Evolutionary conservation across 2,329 filamentous ascomycete species (phyloP), one percentile per base, ranked within the genome.

Genomic region (Diplocarpon rosae): DNA sequence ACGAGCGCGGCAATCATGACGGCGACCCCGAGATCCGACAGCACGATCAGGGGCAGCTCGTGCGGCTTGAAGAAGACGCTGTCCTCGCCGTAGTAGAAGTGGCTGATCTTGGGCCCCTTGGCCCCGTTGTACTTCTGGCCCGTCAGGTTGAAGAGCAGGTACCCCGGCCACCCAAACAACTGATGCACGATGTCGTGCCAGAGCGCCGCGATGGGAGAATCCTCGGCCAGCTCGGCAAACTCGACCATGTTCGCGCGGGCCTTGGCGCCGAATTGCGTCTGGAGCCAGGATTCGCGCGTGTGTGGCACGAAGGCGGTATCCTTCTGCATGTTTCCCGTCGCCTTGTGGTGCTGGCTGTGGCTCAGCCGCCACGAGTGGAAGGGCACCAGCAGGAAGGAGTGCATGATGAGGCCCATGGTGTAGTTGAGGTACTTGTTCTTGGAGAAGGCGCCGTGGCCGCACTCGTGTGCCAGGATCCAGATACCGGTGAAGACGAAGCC

Each of bases 361-460:
- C 74, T 79, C 60, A 77, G 78, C 65, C 82, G 78, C 81, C 81
- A 85, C 39, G 75, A 78, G 66, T 83, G 84, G 66, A 80, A 86
- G 3, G 82, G 82, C 2, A 82, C 79, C 3, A 82, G 63, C 31
- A 85, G 68, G 53, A 73, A 69, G 5, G 77, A 82, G 68, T 86
- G 81, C 35, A 78, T 65, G 44, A 73, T 63, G 68, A 79, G 80
- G 45, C 82, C 82, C 51, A 80, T 68, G 15, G 72, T 63, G 57
- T 80, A 73, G 61, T 85, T 85, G 52, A 83, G 59, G 37, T 55
- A 63, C 39, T 66, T 66, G 60, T 73, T 69, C 16, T 66, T 63
- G 11, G 77, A 82, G 63, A 85, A 83, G 36, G 80, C 78, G 30
- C 77, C 75, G 60, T 86, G 82, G 45, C 82, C 82, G 59, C 76